Evolutionary conservation across 176 grass and related monocot species (phyloP).

Genomic region (Themeda triandra): DNA sequence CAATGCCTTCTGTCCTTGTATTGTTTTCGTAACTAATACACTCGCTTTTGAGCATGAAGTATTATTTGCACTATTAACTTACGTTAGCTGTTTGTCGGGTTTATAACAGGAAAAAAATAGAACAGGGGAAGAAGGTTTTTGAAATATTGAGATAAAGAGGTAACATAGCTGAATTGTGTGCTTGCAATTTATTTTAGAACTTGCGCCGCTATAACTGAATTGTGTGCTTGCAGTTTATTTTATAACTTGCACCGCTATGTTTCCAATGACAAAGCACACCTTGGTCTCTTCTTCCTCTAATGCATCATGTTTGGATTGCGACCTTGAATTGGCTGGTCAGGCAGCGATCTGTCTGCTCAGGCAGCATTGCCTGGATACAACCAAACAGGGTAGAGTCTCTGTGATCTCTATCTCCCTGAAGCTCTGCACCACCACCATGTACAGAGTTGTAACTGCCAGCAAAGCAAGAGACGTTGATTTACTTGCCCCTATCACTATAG

Average conservation of each 20-base stretch:
- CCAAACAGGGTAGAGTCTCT: not conserved
- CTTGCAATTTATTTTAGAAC: not conserved
- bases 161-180: slow-evolving; percentile 9
- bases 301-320: too few species aligned
- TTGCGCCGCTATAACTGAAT: not conserved
- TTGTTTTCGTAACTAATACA: slow-evolving; percentile 20
- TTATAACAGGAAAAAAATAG: slow-evolving; percentile 18
- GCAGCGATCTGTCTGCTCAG: too few species aligned
- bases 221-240: not conserved
- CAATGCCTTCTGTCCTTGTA: not conserved
- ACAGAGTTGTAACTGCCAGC: slow-evolving; percentile 1
- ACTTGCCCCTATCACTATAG: slow-evolving; percentile 17
- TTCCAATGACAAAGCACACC: slow-evolving; percentile 14
- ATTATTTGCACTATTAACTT: slow-evolving; percentile 34
- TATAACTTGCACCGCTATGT: not conserved
- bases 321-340: too few species aligned
- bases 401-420: not conserved
- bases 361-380: not conserved
- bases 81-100: slow-evolving; percentile 13
- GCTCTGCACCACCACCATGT: not conserved
- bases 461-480: slow-evolving; percentile 33
- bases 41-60: slow-evolving; percentile 41
- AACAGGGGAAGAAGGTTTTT: not conserved
- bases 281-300: slow-evolving; percentile 8
- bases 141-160: not conserved